These are phyloP conservation scores for Lophium mytilinum DNA, from an alignment of 495 filamentous ascomycete genomes.

Conservation along the genomic window DNA sequence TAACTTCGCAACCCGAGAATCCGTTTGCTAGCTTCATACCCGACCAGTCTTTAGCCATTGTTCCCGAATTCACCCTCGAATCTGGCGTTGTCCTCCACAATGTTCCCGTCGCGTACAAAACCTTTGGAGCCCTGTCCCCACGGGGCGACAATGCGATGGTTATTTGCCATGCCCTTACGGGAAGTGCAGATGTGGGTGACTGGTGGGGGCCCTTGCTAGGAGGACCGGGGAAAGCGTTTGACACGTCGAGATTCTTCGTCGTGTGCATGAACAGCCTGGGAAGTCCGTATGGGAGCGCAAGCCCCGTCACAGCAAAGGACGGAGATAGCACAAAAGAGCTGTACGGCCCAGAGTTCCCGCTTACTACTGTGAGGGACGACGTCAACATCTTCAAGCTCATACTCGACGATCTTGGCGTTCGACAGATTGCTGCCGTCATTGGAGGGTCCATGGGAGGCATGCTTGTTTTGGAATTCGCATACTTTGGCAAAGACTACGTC, in stretches of 20 bases:
- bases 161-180: slow-evolving; percentile 93
- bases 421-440: slow-evolving; percentile 78
- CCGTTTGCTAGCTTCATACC: slow-evolving; percentile 81
- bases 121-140: slow-evolving; percentile 65
- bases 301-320: slow-evolving; percentile 83
- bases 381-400: slow-evolving; percentile 89
- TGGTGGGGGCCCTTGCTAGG: slow-evolving; percentile 98
- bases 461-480: slow-evolving; percentile 94
- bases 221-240: slow-evolving; percentile 83
- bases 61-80: slow-evolving; percentile 88
- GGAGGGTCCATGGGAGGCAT: slow-evolving; percentile 99
- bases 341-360: slow-evolving; percentile 93
- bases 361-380: slow-evolving; percentile 92
- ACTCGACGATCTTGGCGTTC: slow-evolving; percentile 81
- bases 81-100: slow-evolving; percentile 80
- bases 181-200: slow-evolving; percentile 90
- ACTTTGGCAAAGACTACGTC: slow-evolving; percentile 91
- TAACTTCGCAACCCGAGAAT: slow-evolving; percentile 74
- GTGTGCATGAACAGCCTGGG: slow-evolving; percentile 94
- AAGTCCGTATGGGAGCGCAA: slow-evolving; percentile 92
- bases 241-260: slow-evolving; percentile 85
- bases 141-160: slow-evolving; percentile 84
- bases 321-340: slow-evolving; percentile 62
- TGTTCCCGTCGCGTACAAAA: slow-evolving; percentile 91
- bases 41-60: slow-evolving; percentile 72